Evolutionary conservation across 352 stramenopile species (phyloP).

Genomic region (Pythium pyrilobum): DNA sequence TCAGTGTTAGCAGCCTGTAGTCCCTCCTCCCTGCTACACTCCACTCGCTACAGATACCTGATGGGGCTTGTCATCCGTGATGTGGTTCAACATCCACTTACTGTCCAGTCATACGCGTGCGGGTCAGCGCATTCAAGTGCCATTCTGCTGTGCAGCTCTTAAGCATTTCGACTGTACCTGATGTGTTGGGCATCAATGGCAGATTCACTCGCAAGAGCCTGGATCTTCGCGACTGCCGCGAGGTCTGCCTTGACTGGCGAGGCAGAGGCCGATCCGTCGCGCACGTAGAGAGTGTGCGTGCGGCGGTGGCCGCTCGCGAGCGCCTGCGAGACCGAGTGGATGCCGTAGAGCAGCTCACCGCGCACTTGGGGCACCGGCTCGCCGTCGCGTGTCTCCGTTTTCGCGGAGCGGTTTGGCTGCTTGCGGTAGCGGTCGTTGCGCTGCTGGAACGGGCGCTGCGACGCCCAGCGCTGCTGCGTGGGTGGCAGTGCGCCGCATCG

Average conservation of each 20-base stretch:
- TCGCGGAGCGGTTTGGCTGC: neutral
- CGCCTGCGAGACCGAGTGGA: conserved; percentile 67
- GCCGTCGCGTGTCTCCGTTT: conserved; percentile 24
- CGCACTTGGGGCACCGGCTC: conserved; percentile 39
- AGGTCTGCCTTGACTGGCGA: conserved; percentile 3
- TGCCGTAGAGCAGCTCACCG: conserved; percentile 61
- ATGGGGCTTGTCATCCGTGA: conserved; percentile 77
- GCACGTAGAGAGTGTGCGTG: conserved; percentile 48
- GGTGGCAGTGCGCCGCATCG: neutral
- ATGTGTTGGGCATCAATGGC: conserved; percentile 12
- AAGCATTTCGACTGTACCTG: conserved; percentile 1
- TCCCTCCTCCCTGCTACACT: too few species aligned
- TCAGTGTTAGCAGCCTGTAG: too few species aligned
- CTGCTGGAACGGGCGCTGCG: conserved; percentile 1
- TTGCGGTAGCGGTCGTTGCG: conserved; percentile 4
- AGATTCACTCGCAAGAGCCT: conserved; percentile 12
- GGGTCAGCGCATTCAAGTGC: too few species aligned
- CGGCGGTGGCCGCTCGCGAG: conserved; percentile 52
- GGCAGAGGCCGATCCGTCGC: conserved; percentile 9
- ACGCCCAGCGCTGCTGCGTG: neutral
- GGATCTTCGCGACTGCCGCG: conserved; percentile 10
- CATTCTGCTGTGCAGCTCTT: too few species aligned
- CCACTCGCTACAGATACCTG: too few species aligned
- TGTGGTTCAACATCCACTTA: conserved; percentile 85
- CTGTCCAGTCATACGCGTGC: too few species aligned